A percentile compares a stretch with the other conserved stretches of the same genome.
Conservation (phyloP, 495 filamentous ascomycete genomes). For the Apiosordaria backusii region DNA sequence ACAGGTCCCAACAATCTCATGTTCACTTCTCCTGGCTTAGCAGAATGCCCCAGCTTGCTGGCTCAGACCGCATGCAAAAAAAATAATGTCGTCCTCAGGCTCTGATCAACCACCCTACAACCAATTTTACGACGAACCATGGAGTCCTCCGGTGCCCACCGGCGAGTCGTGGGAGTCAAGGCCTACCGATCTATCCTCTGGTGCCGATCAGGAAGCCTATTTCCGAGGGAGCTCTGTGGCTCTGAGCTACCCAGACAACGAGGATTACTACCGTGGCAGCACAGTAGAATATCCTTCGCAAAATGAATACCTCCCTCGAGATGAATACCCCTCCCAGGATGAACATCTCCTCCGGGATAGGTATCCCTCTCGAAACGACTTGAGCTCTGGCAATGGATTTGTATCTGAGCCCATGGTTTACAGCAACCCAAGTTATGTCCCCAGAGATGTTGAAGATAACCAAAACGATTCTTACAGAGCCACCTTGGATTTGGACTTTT, state of each 20-base stretch:
- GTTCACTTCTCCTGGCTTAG: too few species aligned
- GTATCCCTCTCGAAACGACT: too few species aligned
- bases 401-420: too few species aligned
- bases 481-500: not conserved
- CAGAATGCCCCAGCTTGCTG: not conserved
- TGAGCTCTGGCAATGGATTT: too few species aligned
- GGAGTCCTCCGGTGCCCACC: not conserved
- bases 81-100: not conserved
- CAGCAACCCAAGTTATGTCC: not conserved
- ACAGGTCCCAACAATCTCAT: too few species aligned
- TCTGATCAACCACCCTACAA: not conserved
- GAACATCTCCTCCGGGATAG: too few species aligned
- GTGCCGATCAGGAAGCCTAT: not conserved
- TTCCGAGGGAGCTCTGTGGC: not conserved
- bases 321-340: too few species aligned
- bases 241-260: not conserved
- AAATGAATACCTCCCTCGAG: too few species aligned
- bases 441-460: not conserved
- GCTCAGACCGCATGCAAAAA: not conserved
- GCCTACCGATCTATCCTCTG: not conserved
- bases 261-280: not conserved
- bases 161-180: not conserved
- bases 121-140: not conserved
- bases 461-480: not conserved
- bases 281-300: not conserved